phyloP scores from a whole-genome alignment of 2,329 filamentous ascomycete genomes.

The Thielaviopsis cerberus region DNA sequence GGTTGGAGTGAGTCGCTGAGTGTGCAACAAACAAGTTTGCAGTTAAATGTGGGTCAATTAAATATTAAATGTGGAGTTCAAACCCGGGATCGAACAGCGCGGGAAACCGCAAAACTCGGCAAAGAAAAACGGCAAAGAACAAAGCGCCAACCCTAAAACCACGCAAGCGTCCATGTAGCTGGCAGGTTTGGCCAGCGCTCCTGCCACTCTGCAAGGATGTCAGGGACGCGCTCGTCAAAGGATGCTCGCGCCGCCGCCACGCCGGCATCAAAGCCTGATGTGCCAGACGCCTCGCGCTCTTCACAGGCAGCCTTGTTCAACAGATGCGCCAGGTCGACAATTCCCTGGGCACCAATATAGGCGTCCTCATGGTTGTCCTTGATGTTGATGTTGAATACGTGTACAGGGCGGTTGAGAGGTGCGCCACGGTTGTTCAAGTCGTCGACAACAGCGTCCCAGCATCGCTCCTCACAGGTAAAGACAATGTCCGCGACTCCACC shows the following conservation, averaged over 20 bases:
- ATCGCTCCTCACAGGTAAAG: conserved; percentile 92
- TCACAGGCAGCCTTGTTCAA: conserved; percentile 65
- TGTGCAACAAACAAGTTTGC: not conserved
- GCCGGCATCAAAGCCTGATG: conserved; percentile 50
- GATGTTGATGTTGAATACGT: conserved; percentile 97
- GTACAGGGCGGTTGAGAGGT: conserved; percentile 77
- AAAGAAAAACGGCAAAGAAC: not conserved
- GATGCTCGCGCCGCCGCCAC: conserved; percentile 47
- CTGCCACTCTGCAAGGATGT: conserved; percentile 84
- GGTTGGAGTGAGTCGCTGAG: not conserved
- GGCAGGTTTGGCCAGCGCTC: conserved; percentile 84
- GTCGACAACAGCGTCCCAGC: conserved; percentile 94
- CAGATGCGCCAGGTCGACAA: conserved; percentile 72
- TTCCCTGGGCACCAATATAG: conserved; percentile 71
- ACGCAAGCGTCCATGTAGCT: conserved; percentile 83
- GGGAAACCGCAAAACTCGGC: no score
- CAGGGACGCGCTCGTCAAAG: conserved; percentile 86
- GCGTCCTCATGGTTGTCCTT: conserved; percentile 97
- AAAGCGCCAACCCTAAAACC: conserved; percentile 45
- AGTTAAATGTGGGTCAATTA: conserved; percentile 2
- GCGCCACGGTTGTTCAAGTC: conserved; percentile 74
- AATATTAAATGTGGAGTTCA: not conserved
- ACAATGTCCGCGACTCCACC: conserved; percentile 82
- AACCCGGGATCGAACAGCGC: no score
- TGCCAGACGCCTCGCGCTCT: conserved; percentile 50